A percentile compares a stretch with the other conserved stretches of the same genome.
These are phyloP conservation scores for Lachnellula occidentalis DNA, from an alignment of 2,329 filamentous ascomycete species.

Conservation along the genomic window DNA sequence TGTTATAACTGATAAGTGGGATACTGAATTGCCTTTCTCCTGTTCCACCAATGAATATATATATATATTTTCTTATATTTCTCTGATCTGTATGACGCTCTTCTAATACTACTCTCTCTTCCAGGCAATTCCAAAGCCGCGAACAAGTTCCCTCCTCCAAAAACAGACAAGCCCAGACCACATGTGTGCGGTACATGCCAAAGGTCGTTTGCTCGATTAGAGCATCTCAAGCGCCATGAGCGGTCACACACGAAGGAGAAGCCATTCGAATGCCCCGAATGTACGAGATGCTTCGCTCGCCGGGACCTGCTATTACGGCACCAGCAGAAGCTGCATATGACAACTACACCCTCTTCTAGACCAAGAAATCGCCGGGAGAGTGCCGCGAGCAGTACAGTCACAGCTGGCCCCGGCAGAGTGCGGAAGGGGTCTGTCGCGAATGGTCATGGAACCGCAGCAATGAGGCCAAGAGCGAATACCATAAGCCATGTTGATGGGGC, in stretches of 20 bases:
- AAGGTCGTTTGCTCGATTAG: constrained; percentile 87
- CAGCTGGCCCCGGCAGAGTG: constrained; percentile 64
- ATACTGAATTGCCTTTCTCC: constrained; percentile 9
- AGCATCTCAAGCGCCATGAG: constrained; percentile 96
- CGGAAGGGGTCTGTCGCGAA: constrained; percentile 86
- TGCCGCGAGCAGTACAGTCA: constrained; percentile 64
- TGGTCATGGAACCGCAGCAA: constrained; percentile 48
- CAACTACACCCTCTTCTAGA: constrained; percentile 78
- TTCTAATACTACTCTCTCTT: not conserved
- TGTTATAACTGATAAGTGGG: not conserved
- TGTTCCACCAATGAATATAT: constrained; percentile 1
- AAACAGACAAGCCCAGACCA: constrained; percentile 94
- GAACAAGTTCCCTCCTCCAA: constrained; percentile 63
- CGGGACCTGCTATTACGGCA: constrained; percentile 87
- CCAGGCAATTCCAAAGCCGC: constrained; percentile 23
- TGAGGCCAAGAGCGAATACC: constrained; percentile 89
- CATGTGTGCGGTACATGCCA: constrained; percentile 90
- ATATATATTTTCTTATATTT: too few relatives aligned
- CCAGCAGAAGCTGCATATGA: constrained; percentile 97
- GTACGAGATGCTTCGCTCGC: constrained; percentile 87
- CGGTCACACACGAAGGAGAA: constrained; percentile 97
- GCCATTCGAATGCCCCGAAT: constrained; percentile 95
- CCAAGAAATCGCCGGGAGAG: constrained; percentile 89
- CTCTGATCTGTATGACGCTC: not conserved
- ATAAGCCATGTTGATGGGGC: constrained; percentile 86